Conservation (phyloP, 495 filamentous ascomycete species). For the Cercophora scortea region DNA sequence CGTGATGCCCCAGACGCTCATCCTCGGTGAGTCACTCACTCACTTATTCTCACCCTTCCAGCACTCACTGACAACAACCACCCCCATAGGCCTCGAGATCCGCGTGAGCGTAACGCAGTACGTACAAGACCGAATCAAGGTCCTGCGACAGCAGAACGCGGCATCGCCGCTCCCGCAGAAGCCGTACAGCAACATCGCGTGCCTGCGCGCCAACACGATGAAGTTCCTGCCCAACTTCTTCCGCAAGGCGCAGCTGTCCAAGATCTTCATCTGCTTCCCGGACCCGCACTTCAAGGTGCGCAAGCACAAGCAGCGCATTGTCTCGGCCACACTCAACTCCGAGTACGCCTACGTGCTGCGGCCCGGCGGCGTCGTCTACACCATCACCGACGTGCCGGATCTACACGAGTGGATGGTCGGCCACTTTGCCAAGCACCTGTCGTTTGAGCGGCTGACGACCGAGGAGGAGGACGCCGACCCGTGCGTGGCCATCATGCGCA, state of each 20-base stretch:
- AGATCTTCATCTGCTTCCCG: slow-evolving; percentile 96
- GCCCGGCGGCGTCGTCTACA: slow-evolving; percentile 82
- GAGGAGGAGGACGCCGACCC: slow-evolving; percentile 64
- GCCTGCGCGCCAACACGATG: slow-evolving; percentile 90
- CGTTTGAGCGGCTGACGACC: slow-evolving; percentile 57
- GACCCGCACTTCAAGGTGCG: slow-evolving; percentile 97
- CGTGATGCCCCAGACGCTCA: slow-evolving; percentile 68
- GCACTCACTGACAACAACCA: neutral
- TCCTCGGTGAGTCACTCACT: slow-evolving; percentile 54
- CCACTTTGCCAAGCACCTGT: slow-evolving; percentile 66
- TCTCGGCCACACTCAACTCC: slow-evolving; percentile 76
- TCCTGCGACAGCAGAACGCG: slow-evolving; percentile 61
- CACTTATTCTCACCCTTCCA: neutral
- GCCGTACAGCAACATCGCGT: slow-evolving; percentile 76
- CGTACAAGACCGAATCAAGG: slow-evolving; percentile 75
- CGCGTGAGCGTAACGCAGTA: slow-evolving; percentile 81
- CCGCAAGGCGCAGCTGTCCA: slow-evolving; percentile 61
- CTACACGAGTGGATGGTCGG: slow-evolving; percentile 86
- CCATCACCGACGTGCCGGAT: slow-evolving; percentile 95
- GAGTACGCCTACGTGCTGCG: slow-evolving; percentile 88
- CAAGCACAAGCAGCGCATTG: slow-evolving; percentile 94
- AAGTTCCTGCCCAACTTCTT: slow-evolving; percentile 98
- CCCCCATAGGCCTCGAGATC: slow-evolving; percentile 66
- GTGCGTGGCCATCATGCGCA: slow-evolving; percentile 73
- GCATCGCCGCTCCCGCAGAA: slow-evolving; percentile 16